Percentiles rank a stretch among this genome's conserved stretches.
Conservation (phyloP, 2,329 filamentous ascomycete genomes). For the Cladosporium sphaerospermum region DNA sequence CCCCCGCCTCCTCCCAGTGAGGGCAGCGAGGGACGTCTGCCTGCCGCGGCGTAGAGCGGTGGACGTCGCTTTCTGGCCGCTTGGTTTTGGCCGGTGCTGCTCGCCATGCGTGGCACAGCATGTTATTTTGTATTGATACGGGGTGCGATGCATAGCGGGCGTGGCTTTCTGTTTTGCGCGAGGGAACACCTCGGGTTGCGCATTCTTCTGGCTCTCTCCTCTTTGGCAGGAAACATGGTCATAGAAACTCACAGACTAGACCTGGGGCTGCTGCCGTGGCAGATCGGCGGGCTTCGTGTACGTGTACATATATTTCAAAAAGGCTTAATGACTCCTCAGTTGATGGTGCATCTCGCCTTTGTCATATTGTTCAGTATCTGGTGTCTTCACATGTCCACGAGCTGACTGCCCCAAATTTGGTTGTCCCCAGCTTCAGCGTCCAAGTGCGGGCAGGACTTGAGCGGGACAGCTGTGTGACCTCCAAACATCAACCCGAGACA, state of each 20-base stretch:
- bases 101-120: background rate
- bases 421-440: no score
- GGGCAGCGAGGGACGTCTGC: conserved; percentile 27
- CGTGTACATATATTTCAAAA: conserved; percentile 8
- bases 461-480: no score
- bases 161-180: conserved; percentile 8
- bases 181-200: conserved; percentile 10
- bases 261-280: background rate
- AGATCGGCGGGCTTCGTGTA: conserved; percentile 6
- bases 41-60: conserved; percentile 2
- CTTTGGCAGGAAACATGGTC: conserved; percentile 6
- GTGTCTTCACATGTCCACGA: no score
- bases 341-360: no score
- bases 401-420: no score
- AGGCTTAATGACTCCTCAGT: conserved; percentile 2
- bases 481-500: no score
- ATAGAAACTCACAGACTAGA: conserved; percentile 10
- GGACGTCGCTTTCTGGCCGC: background rate
- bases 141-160: conserved; percentile 11
- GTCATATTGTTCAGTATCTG: no score
- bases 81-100: background rate
- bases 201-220: conserved; percentile 6
- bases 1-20: conserved; percentile 39
- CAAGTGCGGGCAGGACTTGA: no score
- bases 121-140: conserved; percentile 11